These are phyloP conservation scores for Heliosperma pusillum DNA, from an alignment of 148 eudicot species.

Conservation along the genomic window DNA sequence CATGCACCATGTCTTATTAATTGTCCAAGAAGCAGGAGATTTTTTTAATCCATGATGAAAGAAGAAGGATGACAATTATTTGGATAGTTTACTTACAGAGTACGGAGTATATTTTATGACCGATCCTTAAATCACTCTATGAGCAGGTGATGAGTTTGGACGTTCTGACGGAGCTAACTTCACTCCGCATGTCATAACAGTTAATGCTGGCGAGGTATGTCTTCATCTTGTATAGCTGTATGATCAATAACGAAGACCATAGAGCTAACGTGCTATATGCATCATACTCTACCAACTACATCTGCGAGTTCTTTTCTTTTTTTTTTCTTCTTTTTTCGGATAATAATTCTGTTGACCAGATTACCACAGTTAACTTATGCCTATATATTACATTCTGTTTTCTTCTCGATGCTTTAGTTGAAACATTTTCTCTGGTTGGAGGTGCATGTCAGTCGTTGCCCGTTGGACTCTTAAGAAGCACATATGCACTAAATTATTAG, in stretches of 20 bases:
- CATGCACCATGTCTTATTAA: no score
- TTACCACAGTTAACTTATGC: no score
- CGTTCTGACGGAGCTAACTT: conserved; percentile 59
- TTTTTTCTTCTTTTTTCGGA: no score
- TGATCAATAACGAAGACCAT: background rate
- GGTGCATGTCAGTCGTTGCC: no score
- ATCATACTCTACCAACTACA: background rate
- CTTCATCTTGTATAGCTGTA: background rate
- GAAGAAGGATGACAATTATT: background rate
- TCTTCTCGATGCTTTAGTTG: no score
- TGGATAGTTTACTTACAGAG: background rate
- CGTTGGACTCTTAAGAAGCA: no score
- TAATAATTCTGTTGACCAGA: no score
- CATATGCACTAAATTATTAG: no score
- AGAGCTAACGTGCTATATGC: background rate
- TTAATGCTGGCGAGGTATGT: conserved; percentile 73
- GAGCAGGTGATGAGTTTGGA: conserved; percentile 49
- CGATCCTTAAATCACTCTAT: background rate
- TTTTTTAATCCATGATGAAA: background rate
- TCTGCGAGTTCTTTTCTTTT: no score
- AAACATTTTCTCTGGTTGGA: no score
- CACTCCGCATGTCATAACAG: conserved; percentile 62
- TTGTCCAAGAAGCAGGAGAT: background rate
- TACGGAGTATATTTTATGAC: background rate
- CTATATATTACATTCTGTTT: no score